Evolutionary conservation across 768 basidiomycete genomes (phyloP).

Genomic region (Termitomyces sp.): DNA sequence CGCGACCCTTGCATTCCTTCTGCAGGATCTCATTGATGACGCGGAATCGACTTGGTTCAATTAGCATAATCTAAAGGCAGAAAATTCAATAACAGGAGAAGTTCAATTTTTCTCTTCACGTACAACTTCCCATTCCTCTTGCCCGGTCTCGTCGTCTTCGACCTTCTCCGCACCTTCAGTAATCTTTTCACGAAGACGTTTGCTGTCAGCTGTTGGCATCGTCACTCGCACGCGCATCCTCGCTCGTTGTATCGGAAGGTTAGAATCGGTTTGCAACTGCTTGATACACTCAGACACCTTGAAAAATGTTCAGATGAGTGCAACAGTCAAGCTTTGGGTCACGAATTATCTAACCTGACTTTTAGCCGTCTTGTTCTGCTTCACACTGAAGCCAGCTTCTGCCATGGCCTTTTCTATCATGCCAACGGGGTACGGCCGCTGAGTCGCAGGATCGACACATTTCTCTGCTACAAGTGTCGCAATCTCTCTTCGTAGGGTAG

Average conservation of each 20-base stretch:
- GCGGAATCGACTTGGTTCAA: conserved; percentile 90
- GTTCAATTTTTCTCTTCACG: conserved; percentile 22
- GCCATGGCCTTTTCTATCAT: conserved; percentile 98
- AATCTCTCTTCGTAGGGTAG: conserved; percentile 80
- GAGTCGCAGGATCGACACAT: conserved; percentile 89
- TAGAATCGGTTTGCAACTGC: conserved; percentile 71
- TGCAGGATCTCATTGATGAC: conserved; percentile 85
- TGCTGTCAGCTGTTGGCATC: conserved; percentile 62
- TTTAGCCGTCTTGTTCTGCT: conserved; percentile 86
- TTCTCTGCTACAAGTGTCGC: conserved; percentile 93
- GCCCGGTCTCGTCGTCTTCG: conserved; percentile 72
- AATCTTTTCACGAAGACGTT: conserved; percentile 65
- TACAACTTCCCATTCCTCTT: conserved; percentile 84
- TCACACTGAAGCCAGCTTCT: conserved; percentile 90
- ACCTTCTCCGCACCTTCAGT: conserved; percentile 72
- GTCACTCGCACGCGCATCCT: conserved; percentile 87
- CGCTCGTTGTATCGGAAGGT: conserved; percentile 89
- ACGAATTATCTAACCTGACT: conserved; percentile 58
- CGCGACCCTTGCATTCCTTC: conserved; percentile 85
- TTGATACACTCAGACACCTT: conserved; percentile 90
- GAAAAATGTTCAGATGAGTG: background rate
- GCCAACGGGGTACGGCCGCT: conserved; percentile 85
- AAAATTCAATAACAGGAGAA: background rate
- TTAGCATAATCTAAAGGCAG: conserved; percentile 67
- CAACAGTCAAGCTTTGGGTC: background rate